Evolutionary conservation across 495 filamentous ascomycete species (phyloP), one percentile per base, ranked within the genome.

Genomic region (Neurospora sp.): DNA sequence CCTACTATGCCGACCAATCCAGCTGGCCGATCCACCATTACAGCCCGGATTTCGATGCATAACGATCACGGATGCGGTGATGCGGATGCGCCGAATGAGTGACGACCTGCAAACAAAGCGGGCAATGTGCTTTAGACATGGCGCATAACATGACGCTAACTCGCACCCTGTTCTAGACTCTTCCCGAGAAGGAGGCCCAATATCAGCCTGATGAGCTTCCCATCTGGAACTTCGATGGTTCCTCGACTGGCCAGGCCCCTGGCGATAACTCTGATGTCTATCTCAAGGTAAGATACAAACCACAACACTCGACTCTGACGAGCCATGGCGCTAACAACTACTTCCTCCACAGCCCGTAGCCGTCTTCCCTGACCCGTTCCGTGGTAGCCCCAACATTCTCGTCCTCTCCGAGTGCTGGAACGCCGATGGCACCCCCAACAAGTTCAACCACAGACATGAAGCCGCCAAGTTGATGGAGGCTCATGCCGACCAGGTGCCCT

Each of bases 181-280:
- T 97, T 48, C 87, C 84, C 78, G 89, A 90, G 82, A 82, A 85
- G 44, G 84, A 80, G 69, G 76, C 80, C 71, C 75, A 76, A 48
- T 81, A 83, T 78, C 83, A 80, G 73, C 80, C 93, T 72, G 91
- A 93, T 71, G 93, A 98, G 73, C 93, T 99, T 73, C 93, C 95
- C 73, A 93, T 97, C 82, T 99, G 96, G 96, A 99, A 98, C 88
- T 99, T 99, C 80, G 96, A 99, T 81, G 96, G 96, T 81, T 97
- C 93, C 20, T 97, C 94, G 22, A 97, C 93, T 77, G 92, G 87
- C 78, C 96, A 99, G 83, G 96, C 96, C 71, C 93, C 94, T 40
- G 93, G 95, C 80, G 93, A 95, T 83, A 94, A 99, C 88, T 98
- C 94, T 72, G 96, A 99, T 85, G 91, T 98, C 89, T 98, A 97